Evolutionary conservation across 129 eudicot genomes (phyloP), one percentile per base, ranked within the genome.

Genomic region (Helianthus tuberosus): DNA sequence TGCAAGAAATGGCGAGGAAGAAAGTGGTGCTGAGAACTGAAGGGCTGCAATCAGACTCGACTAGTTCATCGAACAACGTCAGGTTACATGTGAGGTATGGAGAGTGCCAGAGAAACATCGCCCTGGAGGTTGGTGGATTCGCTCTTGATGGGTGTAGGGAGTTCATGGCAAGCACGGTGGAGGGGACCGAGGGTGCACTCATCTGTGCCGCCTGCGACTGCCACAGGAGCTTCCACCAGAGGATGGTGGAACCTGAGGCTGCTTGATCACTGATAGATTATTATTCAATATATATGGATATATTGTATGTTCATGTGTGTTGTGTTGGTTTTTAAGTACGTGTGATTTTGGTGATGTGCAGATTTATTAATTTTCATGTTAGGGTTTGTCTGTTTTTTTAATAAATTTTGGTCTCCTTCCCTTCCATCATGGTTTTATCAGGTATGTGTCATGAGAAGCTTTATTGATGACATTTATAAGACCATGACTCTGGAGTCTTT

Each of bases 61-160:
- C 77, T 11, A 63, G 35, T 78, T 78, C 82, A 29, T 54, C 57
- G 8, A 64, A 71, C 61, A 35, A 78, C 43, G 72, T 71, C 27
- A 43, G 82, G 51, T 12, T 53, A 64, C 53, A 12, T 20, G 77
- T 78, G 27, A 71, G 59, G 15, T 78, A 71, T 52, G 82, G 72
- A 14, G 82, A 71, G 61, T 78, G 82, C 55, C 82, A 39, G 59
- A 15, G 82, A 72, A 78, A 78, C 60, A 51, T 78, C 3, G 82
- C 82, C n/a, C 51, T 57, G 9, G 66, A 64, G 65, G 72, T 51
- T 3, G 77, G 73, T 46, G 82, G 82, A 0, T 71, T 71, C 35
- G 82, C 82, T 16, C 38, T 71, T 53, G 82, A 78, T 48, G 82
- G 82, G 17, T 78, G 77, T 64, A 68, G 73, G 68, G 82, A 78